Evolutionary conservation across 1,284 basidiomycete genomes (phyloP).

Genomic region (Amanita bisporigera): DNA sequence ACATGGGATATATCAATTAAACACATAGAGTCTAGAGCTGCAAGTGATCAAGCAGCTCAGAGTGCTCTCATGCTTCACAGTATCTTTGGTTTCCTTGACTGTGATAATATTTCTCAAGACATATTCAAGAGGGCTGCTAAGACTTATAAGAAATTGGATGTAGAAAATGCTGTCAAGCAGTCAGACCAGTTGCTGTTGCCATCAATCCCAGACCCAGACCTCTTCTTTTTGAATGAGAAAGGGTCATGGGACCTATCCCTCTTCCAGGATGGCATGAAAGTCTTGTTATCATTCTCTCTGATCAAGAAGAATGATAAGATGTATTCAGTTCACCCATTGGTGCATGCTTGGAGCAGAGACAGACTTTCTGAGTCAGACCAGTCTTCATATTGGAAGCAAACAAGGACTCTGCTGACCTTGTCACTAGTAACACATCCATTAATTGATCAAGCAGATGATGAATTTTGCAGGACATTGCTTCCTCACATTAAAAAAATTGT

Average conservation of each 20-base stretch:
- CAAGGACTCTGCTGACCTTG: too few species aligned
- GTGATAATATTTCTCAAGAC: conserved; percentile 17
- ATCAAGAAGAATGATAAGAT: background rate
- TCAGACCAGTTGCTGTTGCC: background rate
- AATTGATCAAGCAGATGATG: too few species aligned
- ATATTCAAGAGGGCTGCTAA: background rate
- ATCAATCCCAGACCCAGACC: background rate
- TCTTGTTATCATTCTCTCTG: conserved; percentile 6
- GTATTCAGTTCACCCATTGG: conserved; percentile 5
- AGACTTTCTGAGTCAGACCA: background rate
- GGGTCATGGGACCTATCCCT: background rate
- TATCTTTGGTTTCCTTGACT: conserved; percentile 22
- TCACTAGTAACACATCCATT: too few species aligned
- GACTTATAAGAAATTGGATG: background rate
- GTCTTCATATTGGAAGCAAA: too few species aligned
- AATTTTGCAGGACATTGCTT: too few species aligned
- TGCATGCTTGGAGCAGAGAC: conserved; percentile 2
- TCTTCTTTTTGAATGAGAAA: background rate
- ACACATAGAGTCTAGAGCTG: conserved; percentile 13
- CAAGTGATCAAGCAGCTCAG: conserved; percentile 8
- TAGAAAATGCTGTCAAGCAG: too few species aligned
- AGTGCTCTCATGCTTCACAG: conserved; percentile 16
- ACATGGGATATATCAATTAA: conserved; percentile 7
- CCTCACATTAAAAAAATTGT: too few species aligned
- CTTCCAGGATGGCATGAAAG: background rate